Evolutionary conservation across 192 early-diverging fungal species (phyloP).

Genomic region (Irineochytrium annulatum): DNA sequence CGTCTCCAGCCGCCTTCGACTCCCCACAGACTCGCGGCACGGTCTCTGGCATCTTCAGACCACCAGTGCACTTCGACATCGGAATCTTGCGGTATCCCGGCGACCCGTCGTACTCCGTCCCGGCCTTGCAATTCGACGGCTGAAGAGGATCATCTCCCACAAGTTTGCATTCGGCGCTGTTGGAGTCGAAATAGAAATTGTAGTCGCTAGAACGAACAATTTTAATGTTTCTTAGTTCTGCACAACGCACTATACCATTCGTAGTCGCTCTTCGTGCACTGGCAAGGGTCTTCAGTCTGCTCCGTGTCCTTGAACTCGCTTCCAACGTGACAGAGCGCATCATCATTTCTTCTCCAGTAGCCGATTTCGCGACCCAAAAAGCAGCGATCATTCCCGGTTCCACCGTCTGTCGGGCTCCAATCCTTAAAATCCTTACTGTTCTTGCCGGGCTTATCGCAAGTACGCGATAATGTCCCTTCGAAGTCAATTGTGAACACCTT

Average conservation of each 20-base stretch:
- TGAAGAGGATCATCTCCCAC: constrained; percentile 72
- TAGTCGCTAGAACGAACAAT: constrained; percentile 43
- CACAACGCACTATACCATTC: constrained; percentile 63
- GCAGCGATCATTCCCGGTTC: constrained; percentile 50
- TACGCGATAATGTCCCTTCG: constrained; percentile 25
- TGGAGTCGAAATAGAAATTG: constrained; percentile 71
- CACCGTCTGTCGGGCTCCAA: constrained; percentile 57
- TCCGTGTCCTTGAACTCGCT: constrained; percentile 57
- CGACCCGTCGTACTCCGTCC: constrained; percentile 61
- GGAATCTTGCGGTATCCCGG: constrained; percentile 80
- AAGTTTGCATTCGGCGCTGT: constrained; percentile 58
- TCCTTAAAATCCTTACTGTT: constrained; percentile 81
- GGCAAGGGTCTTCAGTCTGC: constrained; percentile 56
- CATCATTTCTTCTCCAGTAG: constrained; percentile 73
- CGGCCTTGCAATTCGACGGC: constrained; percentile 66
- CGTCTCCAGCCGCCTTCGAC: constrained; percentile 7
- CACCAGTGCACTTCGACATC: constrained; percentile 72
- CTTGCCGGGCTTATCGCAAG: constrained; percentile 31
- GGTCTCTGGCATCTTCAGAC: constrained; percentile 56
- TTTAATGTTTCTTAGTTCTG: constrained; percentile 1
- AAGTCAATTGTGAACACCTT: constrained; percentile 63
- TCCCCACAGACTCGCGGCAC: constrained; percentile 70
- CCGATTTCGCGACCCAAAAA: constrained; percentile 55
- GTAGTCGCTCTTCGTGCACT: constrained; percentile 74
- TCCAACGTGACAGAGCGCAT: constrained; percentile 66